Base-by-base conservation (phyloP, 495 filamentous ascomycete genomes). In the Geoglossum glabrum region DNA sequence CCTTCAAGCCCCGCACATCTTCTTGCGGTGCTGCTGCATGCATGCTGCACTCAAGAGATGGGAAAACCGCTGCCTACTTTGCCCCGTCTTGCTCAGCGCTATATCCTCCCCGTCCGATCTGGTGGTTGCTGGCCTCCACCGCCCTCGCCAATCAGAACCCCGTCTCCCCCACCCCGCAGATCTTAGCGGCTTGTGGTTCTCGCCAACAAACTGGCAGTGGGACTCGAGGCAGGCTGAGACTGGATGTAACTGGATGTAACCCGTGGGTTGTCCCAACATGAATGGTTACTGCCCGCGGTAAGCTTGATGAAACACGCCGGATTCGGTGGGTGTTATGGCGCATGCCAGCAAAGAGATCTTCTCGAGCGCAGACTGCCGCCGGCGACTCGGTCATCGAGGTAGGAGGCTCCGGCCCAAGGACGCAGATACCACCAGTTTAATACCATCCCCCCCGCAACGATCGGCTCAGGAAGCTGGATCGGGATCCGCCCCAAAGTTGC, bases 181-280 rank as follows among this genome's bases (percentile, higher is more conserved):
- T 40, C 5, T 34, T 34, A 11, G 31, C 36, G 13, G 13, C 36
- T 40, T 17, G 3, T 13, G 17, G 3, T 5, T 21, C n/a, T 21
- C n/a, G 19, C 40, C 40, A 19, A 17, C 40, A 45, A 17, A 45
- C 23, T 45, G 40, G 40, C n/a, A 19, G 40, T 45, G 40, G 40
- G 17, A 21, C 40, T 19, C n/a, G 5, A 19, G 23, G 13, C 3
- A 5, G n/a, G n/a, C 40, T 21, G n/a, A 45, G 40, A 21, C 40
- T 45, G 40, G 40, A 45, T 45, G 40, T 45, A 45, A 45, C 40
- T 52, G 49, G 49, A 52, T 52, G 49, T 31, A 52, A 52, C 49
- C 5, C 49, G 49, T 8, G 28, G 49, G 49, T 30, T 27, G 49
- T 27, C 26, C 49, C 7, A 27, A 11, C 25, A 15, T 52, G 49